A percentile compares a stretch with the other conserved stretches of the same genome.
phyloP scores from a whole-genome alignment of 1,284 basidiomycete genomes.

The Mycosarcoma mackinlayi region DNA sequence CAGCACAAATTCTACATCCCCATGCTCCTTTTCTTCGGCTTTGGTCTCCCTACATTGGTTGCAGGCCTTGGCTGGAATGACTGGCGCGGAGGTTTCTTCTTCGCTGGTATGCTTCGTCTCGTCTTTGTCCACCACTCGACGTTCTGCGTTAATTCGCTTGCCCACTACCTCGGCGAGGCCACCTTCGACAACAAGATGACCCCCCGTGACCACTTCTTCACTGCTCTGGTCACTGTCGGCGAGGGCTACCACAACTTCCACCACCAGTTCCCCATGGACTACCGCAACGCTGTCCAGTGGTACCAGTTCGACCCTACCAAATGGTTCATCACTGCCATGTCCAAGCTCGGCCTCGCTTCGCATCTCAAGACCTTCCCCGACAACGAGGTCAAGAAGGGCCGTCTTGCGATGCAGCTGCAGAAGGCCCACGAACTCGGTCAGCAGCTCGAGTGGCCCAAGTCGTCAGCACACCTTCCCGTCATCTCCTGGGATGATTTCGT shows the following conservation, averaged over 20 bases:
- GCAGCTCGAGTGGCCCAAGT: conserved; percentile 61
- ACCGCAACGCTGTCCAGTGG: conserved; percentile 66
- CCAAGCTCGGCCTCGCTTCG: conserved; percentile 60
- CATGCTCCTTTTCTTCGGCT: conserved; percentile 65
- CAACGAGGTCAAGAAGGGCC: conserved; percentile 67
- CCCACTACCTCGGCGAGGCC: conserved; percentile 67
- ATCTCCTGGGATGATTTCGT: conserved; percentile 67
- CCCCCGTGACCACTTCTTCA: conserved; percentile 67
- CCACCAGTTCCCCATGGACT: conserved; percentile 68
- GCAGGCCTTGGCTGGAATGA: conserved; percentile 67
- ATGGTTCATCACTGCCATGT: conserved; percentile 65
- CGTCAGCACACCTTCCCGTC: conserved; percentile 62
- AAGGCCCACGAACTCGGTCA: conserved; percentile 51
- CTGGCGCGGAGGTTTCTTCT: conserved; percentile 68
- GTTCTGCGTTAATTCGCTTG: conserved; percentile 68
- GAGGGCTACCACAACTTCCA: conserved; percentile 69
- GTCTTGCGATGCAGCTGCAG: conserved; percentile 65
- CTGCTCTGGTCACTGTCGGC: conserved; percentile 65
- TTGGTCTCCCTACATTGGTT: conserved; percentile 65
- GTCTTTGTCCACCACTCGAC: conserved; percentile 68
- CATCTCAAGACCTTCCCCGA: conserved; percentile 68
- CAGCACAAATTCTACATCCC: conserved; percentile 67
- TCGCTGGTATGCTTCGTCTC: conserved; percentile 63
- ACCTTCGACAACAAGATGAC: conserved; percentile 67
- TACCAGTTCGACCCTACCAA: conserved; percentile 68